phyloP scores from a whole-genome alignment of 176 grass and related monocot species.

The Rhynchospora tenuis region DNA sequence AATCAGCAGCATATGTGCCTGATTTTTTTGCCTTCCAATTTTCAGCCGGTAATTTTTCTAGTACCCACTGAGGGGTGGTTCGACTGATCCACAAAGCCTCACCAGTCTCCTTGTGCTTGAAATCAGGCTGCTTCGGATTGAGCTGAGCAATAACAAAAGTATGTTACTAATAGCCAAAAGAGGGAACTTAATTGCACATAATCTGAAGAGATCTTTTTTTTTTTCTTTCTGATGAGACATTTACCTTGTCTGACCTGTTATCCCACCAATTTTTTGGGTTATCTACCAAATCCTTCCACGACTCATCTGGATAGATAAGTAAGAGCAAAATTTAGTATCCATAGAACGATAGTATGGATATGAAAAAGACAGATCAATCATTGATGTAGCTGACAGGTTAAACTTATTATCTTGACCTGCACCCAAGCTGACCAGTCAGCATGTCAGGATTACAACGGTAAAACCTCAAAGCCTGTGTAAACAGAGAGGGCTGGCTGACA shows the following conservation, averaged over 20 bases:
- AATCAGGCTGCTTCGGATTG: slow-evolving; percentile 44
- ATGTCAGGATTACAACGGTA: not conserved
- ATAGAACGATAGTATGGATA: not conserved
- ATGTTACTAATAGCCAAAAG: slow-evolving; percentile 11
- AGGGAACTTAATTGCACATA: not conserved
- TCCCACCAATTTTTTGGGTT: slow-evolving; percentile 78
- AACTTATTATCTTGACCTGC: not conserved
- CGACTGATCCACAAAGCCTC: slow-evolving; percentile 45
- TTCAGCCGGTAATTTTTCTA: slow-evolving; percentile 32
- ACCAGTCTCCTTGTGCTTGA: slow-evolving; percentile 61
- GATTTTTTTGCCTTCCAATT: slow-evolving; percentile 13
- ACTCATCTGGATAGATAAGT: slow-evolving; percentile 33
- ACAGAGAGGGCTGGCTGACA: not conserved
- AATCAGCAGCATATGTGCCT: not conserved
- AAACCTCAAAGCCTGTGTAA: not conserved
- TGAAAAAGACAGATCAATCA: not conserved
- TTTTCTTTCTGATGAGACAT: not conserved
- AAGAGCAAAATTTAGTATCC: not conserved
- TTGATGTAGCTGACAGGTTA: not conserved
- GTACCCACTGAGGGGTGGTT: slow-evolving; percentile 45
- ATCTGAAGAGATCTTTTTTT: not conserved
- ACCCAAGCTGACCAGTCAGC: not conserved
- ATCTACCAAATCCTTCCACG: slow-evolving; percentile 56
- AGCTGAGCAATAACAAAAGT: slow-evolving; percentile 26
- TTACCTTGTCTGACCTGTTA: slow-evolving; percentile 53